Evolutionary conservation across 805 yeast genomes (phyloP).

Genomic region (Candida piceae): DNA sequence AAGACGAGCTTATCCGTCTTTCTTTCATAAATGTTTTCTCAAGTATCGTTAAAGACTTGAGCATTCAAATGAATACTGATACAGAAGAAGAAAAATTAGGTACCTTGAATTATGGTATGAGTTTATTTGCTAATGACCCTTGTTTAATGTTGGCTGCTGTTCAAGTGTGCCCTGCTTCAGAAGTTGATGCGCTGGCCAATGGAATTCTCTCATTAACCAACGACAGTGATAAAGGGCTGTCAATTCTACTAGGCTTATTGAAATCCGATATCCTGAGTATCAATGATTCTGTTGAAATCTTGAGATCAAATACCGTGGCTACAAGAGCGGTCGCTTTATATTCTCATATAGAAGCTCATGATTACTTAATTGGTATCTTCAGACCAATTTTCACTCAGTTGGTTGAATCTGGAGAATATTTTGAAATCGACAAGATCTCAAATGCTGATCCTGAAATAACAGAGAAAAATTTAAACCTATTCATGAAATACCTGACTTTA

Average conservation of each 20-base stretch:
- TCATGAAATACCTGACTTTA: constrained; percentile 50
- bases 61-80: constrained; percentile 16
- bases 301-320: constrained; percentile 78
- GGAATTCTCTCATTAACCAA: constrained; percentile 55
- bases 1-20: constrained; percentile 56
- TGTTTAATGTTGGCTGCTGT: constrained; percentile 49
- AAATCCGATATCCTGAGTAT: constrained; percentile 58
- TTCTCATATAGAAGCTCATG: constrained; percentile 61
- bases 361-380: constrained; percentile 49
- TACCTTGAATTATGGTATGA: constrained; percentile 10
- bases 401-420: constrained; percentile 40
- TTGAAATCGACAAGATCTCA: constrained; percentile 58
- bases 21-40: constrained; percentile 77
- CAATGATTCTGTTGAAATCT: constrained; percentile 61
- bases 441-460: constrained; percentile 31
- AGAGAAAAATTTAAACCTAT: constrained; percentile 38
- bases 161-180: constrained; percentile 58
- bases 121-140: constrained; percentile 27
- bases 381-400: constrained; percentile 54
- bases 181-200: constrained; percentile 66
- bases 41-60: constrained; percentile 41
- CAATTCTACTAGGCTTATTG: constrained; percentile 50
- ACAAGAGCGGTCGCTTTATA: constrained; percentile 70
- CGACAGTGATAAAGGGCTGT: constrained; percentile 31
- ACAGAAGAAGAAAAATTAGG: constrained; percentile 6